phyloP scores from a whole-genome alignment of 768 basidiomycete species.

The Lyophyllum shimeji region DNA sequence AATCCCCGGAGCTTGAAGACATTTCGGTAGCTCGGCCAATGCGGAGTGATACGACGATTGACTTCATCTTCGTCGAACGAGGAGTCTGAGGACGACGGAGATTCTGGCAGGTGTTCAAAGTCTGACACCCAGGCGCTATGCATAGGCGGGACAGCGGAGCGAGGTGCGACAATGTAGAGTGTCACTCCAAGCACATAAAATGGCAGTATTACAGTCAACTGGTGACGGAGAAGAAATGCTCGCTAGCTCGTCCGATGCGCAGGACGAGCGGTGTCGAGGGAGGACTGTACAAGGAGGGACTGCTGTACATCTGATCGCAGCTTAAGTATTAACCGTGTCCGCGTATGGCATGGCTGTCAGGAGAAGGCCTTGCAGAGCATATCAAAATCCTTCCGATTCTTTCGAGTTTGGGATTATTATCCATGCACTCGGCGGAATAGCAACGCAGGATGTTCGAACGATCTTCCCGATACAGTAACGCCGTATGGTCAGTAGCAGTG shows the following conservation, averaged over 20 bases:
- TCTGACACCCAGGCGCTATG: constrained; percentile 23
- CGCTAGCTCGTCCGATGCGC: not conserved
- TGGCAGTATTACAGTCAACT: not conserved
- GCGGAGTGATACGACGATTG: constrained; percentile 58
- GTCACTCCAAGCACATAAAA: not conserved
- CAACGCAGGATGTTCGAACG: constrained; percentile 28
- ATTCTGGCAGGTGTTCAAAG: constrained; percentile 28
- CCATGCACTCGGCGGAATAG: constrained; percentile 32
- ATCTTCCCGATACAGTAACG: constrained; percentile 35
- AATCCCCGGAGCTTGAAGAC: constrained; percentile 52
- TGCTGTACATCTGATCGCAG: constrained; percentile 8
- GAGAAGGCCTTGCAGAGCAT: constrained; percentile 24
- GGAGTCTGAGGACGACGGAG: constrained; percentile 46
- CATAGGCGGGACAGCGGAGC: constrained; percentile 16
- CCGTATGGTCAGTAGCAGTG: constrained; percentile 19
- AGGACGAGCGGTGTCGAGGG: not conserved
- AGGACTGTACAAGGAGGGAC: not conserved
- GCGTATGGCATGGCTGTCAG: constrained; percentile 20
- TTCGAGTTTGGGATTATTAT: constrained; percentile 28
- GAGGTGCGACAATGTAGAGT: constrained; percentile 2
- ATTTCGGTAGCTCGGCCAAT: constrained; percentile 57
- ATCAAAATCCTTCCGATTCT: constrained; percentile 26
- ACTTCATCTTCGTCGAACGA: constrained; percentile 59
- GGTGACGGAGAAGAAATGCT: not conserved
- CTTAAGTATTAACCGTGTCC: constrained; percentile 18